A percentile compares a stretch with the other conserved stretches of the same genome.
phyloP scores from a whole-genome alignment of 352 stramenopile genomes.

The Phytophthora sojae region DNA sequence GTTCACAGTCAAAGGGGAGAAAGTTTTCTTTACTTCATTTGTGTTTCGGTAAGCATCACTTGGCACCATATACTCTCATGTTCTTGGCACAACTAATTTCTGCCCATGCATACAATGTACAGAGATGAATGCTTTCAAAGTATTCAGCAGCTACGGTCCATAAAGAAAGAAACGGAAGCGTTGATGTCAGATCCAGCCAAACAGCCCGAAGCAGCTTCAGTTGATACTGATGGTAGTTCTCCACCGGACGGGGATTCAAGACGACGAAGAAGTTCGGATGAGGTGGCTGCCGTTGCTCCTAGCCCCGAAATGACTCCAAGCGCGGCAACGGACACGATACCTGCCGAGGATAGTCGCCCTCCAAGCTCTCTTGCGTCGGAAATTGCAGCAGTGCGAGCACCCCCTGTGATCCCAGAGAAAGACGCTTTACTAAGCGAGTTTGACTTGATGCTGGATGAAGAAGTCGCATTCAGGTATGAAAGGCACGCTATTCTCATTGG shows the following conservation, averaged over 20 bases:
- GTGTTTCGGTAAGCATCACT: slow-evolving; percentile 66
- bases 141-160: slow-evolving; percentile 78
- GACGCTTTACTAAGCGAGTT: slow-evolving; percentile 73
- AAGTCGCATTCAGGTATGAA: slow-evolving; percentile 72
- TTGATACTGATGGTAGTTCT: slow-evolving; percentile 1
- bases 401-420: slow-evolving; percentile 41
- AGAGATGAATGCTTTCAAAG: slow-evolving; percentile 89
- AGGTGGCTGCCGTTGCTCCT: slow-evolving; percentile 38
- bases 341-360: slow-evolving; percentile 18
- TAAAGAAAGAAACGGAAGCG: slow-evolving; percentile 75
- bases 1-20: slow-evolving; percentile 73
- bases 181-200: slow-evolving; percentile 46
- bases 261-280: slow-evolving; percentile 29
- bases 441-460: slow-evolving; percentile 77
- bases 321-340: slow-evolving; percentile 1
- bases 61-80: neutral
- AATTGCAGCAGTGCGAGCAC: slow-evolving; percentile 17
- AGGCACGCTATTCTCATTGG: neutral
- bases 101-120: slow-evolving; percentile 10
- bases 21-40: slow-evolving; percentile 86
- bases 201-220: slow-evolving; percentile 2
- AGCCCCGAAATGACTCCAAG: slow-evolving; percentile 17
- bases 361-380: slow-evolving; percentile 8
- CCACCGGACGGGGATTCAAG: slow-evolving; percentile 14
- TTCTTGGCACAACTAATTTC: neutral